phyloP scores from a whole-genome alignment of 2,329 filamentous ascomycete genomes.

The Microdochium nivale region DNA sequence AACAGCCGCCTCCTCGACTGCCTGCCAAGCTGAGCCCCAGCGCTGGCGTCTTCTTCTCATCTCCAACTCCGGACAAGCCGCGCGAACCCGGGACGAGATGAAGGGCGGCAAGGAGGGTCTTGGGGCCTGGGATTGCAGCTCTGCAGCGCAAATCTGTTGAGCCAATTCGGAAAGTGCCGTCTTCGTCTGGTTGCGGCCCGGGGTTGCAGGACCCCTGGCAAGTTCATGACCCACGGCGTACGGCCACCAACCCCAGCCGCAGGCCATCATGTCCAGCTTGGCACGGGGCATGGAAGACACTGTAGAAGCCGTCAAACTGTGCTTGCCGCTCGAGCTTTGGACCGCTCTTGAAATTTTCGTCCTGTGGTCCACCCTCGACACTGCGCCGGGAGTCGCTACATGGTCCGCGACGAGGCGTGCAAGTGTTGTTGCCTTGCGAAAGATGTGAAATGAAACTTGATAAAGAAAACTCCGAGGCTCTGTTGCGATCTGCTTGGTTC shows the following conservation, averaged over 20 bases:
- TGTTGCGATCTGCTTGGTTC: background rate
- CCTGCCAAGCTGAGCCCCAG: too few species aligned
- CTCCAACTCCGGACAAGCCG: too few species aligned
- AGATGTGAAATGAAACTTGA: background rate
- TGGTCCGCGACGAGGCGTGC: too few species aligned
- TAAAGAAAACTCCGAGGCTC: background rate
- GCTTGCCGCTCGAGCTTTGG: background rate
- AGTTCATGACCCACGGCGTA: background rate
- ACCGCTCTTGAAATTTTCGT: too few species aligned
- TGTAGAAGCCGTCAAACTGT: background rate
- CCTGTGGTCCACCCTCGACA: too few species aligned
- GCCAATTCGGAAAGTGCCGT: background rate
- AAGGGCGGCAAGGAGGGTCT: too few species aligned
- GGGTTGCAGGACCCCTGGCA: background rate
- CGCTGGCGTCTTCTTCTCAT: too few species aligned
- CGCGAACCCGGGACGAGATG: too few species aligned
- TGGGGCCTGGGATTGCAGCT: background rate
- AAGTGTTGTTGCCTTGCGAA: too few species aligned
- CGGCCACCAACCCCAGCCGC: background rate
- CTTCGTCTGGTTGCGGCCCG: background rate
- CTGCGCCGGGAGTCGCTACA: too few species aligned
- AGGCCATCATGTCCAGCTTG: background rate
- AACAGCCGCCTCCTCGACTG: too few species aligned
- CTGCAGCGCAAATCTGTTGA: background rate
- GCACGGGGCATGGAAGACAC: background rate